A percentile compares a stretch with the other conserved stretches of the same genome.
These are phyloP conservation scores for Colletotrichum magnum DNA, from an alignment of 2,329 filamentous ascomycete genomes.

Conservation along the genomic window DNA sequence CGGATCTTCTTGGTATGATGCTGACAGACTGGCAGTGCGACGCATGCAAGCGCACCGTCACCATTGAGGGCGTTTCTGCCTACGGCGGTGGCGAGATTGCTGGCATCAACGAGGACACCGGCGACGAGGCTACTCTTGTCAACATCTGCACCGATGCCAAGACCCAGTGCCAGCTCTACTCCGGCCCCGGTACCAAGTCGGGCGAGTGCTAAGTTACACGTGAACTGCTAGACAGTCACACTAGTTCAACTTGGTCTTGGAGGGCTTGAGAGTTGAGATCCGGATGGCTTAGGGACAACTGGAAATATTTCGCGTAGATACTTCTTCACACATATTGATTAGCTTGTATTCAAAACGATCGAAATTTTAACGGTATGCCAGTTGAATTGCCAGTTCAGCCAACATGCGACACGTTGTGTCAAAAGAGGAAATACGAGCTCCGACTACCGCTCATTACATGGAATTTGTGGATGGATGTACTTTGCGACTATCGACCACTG, in stretches of 20 bases:
- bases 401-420: no score
- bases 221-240: no score
- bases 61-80: slow-evolving; percentile 57
- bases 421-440: no score
- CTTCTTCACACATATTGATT: slow-evolving; percentile 13
- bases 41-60: slow-evolving; percentile 58
- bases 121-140: slow-evolving; percentile 48
- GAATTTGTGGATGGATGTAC: no score
- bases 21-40: slow-evolving; percentile 23
- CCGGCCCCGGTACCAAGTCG: slow-evolving; percentile 48
- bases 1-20: not conserved
- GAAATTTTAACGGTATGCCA: not conserved
- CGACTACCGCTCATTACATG: no score
- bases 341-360: not conserved
- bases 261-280: not conserved
- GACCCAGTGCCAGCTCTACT: slow-evolving; percentile 45
- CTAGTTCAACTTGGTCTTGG: not conserved
- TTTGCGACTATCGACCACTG: no score
- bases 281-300: not conserved
- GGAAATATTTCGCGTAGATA: slow-evolving; percentile 26
- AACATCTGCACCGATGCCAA: slow-evolving; percentile 47
- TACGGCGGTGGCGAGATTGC: slow-evolving; percentile 55
- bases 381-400: no score
- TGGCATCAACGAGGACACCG: slow-evolving; percentile 59
- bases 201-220: slow-evolving; percentile 30